Evolutionary conservation across 2,329 filamentous ascomycete genomes (phyloP).

Genomic region (Lecanosticta acicola): DNA sequence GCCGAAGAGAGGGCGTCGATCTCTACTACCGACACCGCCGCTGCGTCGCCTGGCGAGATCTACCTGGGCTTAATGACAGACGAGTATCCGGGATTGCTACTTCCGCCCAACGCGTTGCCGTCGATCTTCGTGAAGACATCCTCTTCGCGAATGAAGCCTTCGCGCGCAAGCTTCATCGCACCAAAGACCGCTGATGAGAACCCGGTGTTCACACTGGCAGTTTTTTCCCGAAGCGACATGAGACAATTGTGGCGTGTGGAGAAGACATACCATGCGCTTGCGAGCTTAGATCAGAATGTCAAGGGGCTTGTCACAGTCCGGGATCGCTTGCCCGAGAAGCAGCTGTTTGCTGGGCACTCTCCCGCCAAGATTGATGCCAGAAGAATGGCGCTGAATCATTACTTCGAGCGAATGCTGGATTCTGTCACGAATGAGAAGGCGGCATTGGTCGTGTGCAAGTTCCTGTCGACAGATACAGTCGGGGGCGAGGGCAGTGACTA

Average conservation of each 20-base stretch:
- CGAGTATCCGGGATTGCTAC: slow-evolving; percentile 76
- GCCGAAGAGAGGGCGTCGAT: slow-evolving; percentile 24
- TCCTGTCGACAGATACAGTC: slow-evolving; percentile 66
- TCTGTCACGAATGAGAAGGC: slow-evolving; percentile 71
- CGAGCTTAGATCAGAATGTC: slow-evolving; percentile 74
- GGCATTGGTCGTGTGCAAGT: slow-evolving; percentile 77
- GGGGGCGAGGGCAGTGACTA: slow-evolving; percentile 47
- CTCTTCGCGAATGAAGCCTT: slow-evolving; percentile 91
- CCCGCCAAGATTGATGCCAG: slow-evolving; percentile 89
- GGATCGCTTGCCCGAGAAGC: slow-evolving; percentile 74
- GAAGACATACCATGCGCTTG: slow-evolving; percentile 77
- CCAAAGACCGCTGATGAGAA: slow-evolving; percentile 80
- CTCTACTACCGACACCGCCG: slow-evolving; percentile 20
- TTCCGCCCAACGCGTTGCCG: slow-evolving; percentile 82
- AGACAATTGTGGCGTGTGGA: slow-evolving; percentile 89
- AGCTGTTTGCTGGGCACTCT: slow-evolving; percentile 84
- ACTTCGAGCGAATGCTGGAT: slow-evolving; percentile 79
- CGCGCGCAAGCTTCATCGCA: slow-evolving; percentile 75
- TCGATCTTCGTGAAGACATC: slow-evolving; percentile 82
- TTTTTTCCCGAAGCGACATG: slow-evolving; percentile 70
- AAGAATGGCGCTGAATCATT: slow-evolving; percentile 71
- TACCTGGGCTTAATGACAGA: slow-evolving; percentile 76
- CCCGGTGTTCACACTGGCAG: slow-evolving; percentile 84
- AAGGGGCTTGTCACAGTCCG: slow-evolving; percentile 68
- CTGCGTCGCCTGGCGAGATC: slow-evolving; percentile 45